Base-by-base conservation (phyloP, 305 asterid genomes). In the Plantago coronopus region DNA sequence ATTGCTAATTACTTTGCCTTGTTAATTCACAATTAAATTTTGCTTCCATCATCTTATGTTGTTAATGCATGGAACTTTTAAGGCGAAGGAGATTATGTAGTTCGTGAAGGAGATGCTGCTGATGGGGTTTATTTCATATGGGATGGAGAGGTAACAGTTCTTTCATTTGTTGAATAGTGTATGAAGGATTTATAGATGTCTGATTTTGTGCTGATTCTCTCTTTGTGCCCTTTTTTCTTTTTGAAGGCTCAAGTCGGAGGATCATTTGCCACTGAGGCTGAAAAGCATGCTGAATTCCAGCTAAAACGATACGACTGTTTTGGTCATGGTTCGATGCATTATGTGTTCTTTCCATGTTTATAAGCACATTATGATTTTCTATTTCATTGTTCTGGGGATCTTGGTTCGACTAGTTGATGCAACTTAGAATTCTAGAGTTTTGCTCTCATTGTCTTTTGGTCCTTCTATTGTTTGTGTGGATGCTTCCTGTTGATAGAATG, bases 61-160 rank as follows among this genome's bases (percentile, higher is more conserved):
- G 6, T 73, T 57, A 22, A 14, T 67, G 64, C 61, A 23, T 68
- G 54, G 68, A 25, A 29, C 62, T 17, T 48, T 78, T 66, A 69
- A 91, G 99, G 82, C 42, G 69, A 74, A 63, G 97, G 96, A 60
- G 95, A 83, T 20, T 73, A 80, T 74, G 77, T 93, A 22, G 83
- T 89, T 67, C 91, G 83, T 10, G 94, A 89, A 78, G 96, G 97
- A 57, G 91, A 89, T 45, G 77, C 62, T 13, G 86, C 89, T 27
- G 87, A 82, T 73, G 99, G 96, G 49, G 67, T 87, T 60, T 87
- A 87, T 77, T 83, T 93, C 71, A 73, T 93, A 59, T 93, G 94
- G 96, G 89, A 83, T 42, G 99, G 97, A 68, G 95, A 82, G 86
- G 99, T 87, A 73, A 57, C 44, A 74, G 22, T 65, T 55, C 40